Evolutionary conservation across 2,329 filamentous ascomycete genomes (phyloP).

Genomic region (Cladobotryum protrusum): DNA sequence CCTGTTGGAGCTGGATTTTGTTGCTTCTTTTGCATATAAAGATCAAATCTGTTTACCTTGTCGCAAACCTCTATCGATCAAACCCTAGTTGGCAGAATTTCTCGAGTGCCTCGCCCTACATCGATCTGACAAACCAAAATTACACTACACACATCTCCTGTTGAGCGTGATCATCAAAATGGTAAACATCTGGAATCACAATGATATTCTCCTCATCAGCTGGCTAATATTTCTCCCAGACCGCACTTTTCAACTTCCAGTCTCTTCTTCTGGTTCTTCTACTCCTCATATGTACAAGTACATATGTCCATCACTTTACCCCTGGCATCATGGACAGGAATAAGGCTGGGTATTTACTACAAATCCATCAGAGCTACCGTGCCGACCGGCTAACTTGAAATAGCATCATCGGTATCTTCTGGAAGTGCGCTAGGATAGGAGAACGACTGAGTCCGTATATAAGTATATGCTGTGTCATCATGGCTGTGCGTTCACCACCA

Average conservation of each 20-base stretch:
- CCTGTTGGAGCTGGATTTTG: too few relatives aligned
- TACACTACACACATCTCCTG: not conserved
- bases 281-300: slow-evolving; percentile 90
- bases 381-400: not conserved
- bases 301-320: slow-evolving; percentile 86
- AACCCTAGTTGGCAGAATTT: too few relatives aligned
- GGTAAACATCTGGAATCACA: slow-evolving; percentile 15
- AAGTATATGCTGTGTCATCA: slow-evolving; percentile 83
- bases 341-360: slow-evolving; percentile 69
- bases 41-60: too few relatives aligned
- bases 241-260: slow-evolving; percentile 98
- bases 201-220: too few relatives aligned
- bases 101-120: too few relatives aligned
- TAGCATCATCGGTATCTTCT: slow-evolving; percentile 75
- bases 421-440: slow-evolving; percentile 90
- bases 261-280: slow-evolving; percentile 91
- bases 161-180: slow-evolving; percentile 15
- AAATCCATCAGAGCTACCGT: not conserved
- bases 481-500: slow-evolving; percentile 62
- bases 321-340: slow-evolving; percentile 87
- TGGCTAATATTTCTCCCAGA: slow-evolving; percentile 44
- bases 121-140: too few relatives aligned
- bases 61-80: too few relatives aligned
- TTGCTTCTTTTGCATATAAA: too few relatives aligned
- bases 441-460: slow-evolving; percentile 94